Evolutionary conservation across 2,329 filamentous ascomycete genomes (phyloP).

Genomic region (Microsporum audouinii): DNA sequence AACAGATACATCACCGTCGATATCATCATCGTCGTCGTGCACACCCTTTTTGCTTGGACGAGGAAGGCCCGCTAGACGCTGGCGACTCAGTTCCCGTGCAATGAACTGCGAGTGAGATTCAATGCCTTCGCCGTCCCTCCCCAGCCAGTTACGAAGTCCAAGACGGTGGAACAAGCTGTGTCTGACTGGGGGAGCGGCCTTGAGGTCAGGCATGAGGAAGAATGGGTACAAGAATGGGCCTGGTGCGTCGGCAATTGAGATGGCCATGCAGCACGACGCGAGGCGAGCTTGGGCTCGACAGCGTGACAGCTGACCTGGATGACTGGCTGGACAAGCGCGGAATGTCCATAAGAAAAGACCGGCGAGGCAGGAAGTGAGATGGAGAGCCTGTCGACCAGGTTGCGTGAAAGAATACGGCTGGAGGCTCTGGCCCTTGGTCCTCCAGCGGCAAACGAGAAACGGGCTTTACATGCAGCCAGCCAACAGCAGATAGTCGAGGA

Average conservation of each 20-base stretch:
- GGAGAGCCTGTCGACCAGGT: conserved; percentile 2
- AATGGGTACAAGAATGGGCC: conserved; percentile 27
- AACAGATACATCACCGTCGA: neutral
- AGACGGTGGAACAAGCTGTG: conserved; percentile 39
- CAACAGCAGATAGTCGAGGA: neutral
- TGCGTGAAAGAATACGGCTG: neutral
- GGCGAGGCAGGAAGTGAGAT: neutral
- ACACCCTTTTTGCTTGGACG: neutral
- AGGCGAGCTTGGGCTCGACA: conserved; percentile 20
- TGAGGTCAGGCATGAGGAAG: conserved; percentile 26
- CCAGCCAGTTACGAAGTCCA: conserved; percentile 32
- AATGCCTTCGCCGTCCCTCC: conserved; percentile 25
- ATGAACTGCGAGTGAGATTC: conserved; percentile 6
- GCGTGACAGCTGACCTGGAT: conserved; percentile 25
- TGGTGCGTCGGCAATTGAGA: conserved; percentile 31
- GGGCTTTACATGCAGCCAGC: neutral
- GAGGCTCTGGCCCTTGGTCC: neutral
- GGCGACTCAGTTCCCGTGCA: neutral
- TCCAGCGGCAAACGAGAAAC: neutral
- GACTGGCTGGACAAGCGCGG: conserved; percentile 23
- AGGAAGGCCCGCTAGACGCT: neutral
- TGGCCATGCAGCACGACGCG: conserved; percentile 30
- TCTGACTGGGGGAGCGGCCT: conserved; percentile 25
- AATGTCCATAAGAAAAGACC: conserved; percentile 26
- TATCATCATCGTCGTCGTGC: neutral